Percentiles rank a stretch among this genome's conserved stretches.
These are phyloP conservation scores for Trypanosoma congolense DNA, from an alignment of 208 protist genomes.

Conservation along the genomic window DNA sequence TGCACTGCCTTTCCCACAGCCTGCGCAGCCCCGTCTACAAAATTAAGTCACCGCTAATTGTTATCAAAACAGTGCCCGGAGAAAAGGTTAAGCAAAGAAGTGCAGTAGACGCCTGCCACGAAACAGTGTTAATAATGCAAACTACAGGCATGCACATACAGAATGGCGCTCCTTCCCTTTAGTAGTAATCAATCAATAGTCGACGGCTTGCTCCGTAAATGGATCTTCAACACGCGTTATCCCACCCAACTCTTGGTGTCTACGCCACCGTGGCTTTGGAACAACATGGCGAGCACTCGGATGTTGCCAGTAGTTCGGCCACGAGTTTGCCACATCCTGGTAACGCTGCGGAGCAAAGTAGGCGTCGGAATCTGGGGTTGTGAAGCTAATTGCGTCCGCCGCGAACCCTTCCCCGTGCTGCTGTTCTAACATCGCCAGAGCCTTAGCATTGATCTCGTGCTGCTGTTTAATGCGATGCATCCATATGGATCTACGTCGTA, in stretches of 20 bases:
- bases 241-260: slow-evolving; percentile 70
- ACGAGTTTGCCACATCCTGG: slow-evolving; percentile 56
- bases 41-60: too few species aligned
- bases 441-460: slow-evolving; percentile 63
- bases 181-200: slow-evolving; percentile 43
- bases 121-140: neutral
- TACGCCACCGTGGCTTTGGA: slow-evolving; percentile 68
- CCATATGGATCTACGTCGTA: slow-evolving; percentile 80
- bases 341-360: slow-evolving; percentile 76
- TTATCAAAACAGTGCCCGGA: too few species aligned
- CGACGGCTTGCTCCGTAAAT: slow-evolving; percentile 33
- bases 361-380: slow-evolving; percentile 61
- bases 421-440: slow-evolving; percentile 27
- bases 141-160: neutral
- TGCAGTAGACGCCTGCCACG: neutral
- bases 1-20: neutral
- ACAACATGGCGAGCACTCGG: slow-evolving; percentile 66
- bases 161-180: neutral
- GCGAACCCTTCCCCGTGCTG: slow-evolving; percentile 28
- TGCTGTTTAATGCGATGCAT: slow-evolving; percentile 78
- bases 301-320: slow-evolving; percentile 90
- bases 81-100: too few species aligned
- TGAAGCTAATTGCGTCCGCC: slow-evolving; percentile 40
- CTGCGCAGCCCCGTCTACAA: neutral
- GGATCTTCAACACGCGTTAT: slow-evolving; percentile 83